These are phyloP conservation scores for Penicillium sclerotigenum DNA, from an alignment of 2,329 filamentous ascomycete species.

Conservation along the genomic window DNA sequence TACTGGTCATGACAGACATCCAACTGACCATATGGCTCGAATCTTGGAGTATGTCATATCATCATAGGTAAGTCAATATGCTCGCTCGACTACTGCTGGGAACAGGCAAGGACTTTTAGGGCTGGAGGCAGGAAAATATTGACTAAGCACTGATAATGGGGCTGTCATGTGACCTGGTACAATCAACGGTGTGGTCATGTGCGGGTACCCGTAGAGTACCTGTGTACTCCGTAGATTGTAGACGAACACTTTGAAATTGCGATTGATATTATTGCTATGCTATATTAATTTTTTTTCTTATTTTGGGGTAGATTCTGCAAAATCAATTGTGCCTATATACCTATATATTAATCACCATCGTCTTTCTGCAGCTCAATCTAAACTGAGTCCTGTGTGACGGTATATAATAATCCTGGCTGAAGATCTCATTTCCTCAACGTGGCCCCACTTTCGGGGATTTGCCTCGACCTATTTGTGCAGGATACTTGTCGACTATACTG, in stretches of 20 bases:
- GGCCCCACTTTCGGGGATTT: constrained; percentile 12
- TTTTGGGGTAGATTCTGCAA: neutral
- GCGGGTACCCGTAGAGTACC: neutral
- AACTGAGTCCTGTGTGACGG: neutral
- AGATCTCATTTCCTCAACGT: neutral
- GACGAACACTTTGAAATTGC: neutral
- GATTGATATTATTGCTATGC: neutral
- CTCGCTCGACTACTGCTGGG: too few relatives aligned
- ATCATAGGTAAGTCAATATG: too few relatives aligned
- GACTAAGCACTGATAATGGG: neutral
- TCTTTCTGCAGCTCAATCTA: neutral
- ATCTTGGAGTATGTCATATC: too few relatives aligned
- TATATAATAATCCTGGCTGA: neutral
- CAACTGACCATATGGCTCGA: too few relatives aligned
- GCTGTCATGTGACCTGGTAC: neutral
- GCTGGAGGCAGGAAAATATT: too few relatives aligned
- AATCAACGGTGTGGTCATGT: neutral
- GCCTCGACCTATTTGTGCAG: constrained; percentile 4
- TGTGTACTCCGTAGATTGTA: too few relatives aligned
- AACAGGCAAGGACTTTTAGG: too few relatives aligned
- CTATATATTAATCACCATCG: neutral
- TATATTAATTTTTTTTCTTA: neutral
- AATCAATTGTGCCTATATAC: neutral
- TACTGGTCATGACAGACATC: too few relatives aligned
- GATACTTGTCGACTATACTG: too few relatives aligned